Percentiles rank a stretch among this genome's conserved stretches.
phyloP scores from a whole-genome alignment of 2,329 filamentous ascomycete species.

The Penicillium hordei region DNA sequence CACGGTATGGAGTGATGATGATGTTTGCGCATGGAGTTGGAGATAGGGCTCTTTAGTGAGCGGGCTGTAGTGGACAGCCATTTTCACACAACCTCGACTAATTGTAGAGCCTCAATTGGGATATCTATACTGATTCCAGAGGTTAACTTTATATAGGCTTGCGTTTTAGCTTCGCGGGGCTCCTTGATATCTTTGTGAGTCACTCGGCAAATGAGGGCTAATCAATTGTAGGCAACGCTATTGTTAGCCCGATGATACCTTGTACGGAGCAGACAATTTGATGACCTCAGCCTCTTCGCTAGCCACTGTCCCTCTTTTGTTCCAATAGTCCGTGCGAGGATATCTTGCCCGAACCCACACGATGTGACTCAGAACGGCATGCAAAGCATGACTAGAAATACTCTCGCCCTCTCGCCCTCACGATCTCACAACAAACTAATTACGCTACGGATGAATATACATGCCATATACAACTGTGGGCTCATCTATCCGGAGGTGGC shows the following conservation, averaged over 20 bases:
- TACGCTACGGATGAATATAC: neutral
- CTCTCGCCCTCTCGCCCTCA: no score
- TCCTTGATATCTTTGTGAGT: neutral
- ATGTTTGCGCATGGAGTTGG: conserved; percentile 26
- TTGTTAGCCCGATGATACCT: neutral
- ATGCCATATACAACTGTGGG: neutral
- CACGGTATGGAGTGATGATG: conserved; percentile 29
- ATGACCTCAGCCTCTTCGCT: neutral
- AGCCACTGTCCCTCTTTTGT: neutral
- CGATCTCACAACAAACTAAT: neutral
- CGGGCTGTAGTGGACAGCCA: conserved; percentile 19
- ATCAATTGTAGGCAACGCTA: neutral
- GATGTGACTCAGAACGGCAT: neutral
- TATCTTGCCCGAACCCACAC: neutral
- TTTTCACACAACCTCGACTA: conserved; percentile 1
- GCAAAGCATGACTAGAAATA: neutral
- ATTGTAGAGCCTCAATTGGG: neutral
- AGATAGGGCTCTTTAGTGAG: conserved; percentile 27
- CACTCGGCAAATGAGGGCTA: neutral
- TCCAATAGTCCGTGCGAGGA: neutral
- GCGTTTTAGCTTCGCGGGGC: neutral
- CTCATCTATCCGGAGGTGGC: neutral
- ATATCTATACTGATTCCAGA: neutral
- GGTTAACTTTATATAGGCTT: neutral
- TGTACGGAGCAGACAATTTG: neutral